Conservation (phyloP, 441 rosid genomes). For the Aquilaria agallochum region DNA sequence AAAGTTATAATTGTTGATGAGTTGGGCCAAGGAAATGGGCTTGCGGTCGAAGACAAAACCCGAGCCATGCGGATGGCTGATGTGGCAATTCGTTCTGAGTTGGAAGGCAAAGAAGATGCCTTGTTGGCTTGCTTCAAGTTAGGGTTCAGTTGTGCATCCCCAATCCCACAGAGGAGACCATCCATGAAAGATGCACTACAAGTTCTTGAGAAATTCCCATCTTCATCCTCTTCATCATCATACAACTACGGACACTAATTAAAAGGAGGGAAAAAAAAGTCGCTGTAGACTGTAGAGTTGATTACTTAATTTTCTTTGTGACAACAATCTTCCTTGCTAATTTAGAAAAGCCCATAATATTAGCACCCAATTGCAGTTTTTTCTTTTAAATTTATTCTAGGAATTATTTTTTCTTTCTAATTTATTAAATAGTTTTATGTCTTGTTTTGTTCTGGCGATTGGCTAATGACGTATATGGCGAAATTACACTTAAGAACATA, state of each 20-base stretch:
- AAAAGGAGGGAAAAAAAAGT: neutral
- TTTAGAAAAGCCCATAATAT: neutral
- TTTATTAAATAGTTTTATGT: neutral
- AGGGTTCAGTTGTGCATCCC: slow-evolving; percentile 72
- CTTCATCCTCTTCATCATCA: slow-evolving; percentile 24
- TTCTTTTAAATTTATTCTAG: neutral
- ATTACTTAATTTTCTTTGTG: slow-evolving; percentile 4
- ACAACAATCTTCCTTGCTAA: slow-evolving; percentile 17
- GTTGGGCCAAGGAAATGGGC: slow-evolving; percentile 69
- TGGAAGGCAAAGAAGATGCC: slow-evolving; percentile 81
- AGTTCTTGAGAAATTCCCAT: slow-evolving; percentile 61
- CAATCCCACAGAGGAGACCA: slow-evolving; percentile 74
- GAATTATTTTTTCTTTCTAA: too few species aligned
- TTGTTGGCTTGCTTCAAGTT: slow-evolving; percentile 64
- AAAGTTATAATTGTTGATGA: slow-evolving; percentile 66
- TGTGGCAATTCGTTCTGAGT: slow-evolving; percentile 48
- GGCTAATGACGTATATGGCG: neutral
- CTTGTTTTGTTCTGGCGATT: slow-evolving; percentile 1
- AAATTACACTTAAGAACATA: too few species aligned
- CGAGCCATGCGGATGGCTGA: slow-evolving; percentile 69
- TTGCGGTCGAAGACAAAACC: slow-evolving; percentile 51
- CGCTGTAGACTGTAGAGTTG: slow-evolving; percentile 11
- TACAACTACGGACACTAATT: slow-evolving; percentile 25
- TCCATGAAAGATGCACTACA: slow-evolving; percentile 71
- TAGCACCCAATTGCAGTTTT: neutral